phyloP scores from a whole-genome alignment of 2,329 filamentous ascomycete species.

The Pseudopyrenochaeta lycopersici region DNA sequence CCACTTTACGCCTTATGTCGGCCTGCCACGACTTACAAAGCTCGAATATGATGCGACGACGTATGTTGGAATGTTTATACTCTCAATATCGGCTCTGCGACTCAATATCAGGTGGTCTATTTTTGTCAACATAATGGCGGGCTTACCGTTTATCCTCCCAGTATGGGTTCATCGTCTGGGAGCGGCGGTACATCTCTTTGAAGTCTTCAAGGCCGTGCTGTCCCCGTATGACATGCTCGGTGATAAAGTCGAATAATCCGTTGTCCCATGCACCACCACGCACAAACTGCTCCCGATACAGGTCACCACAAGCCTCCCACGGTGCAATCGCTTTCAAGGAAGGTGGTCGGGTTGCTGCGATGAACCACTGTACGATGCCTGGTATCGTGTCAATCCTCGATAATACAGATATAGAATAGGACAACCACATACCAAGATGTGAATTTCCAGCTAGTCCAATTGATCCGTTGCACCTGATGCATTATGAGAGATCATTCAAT shows the following conservation, averaged over 20 bases:
- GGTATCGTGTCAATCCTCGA: neutral
- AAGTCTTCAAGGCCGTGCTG: slow-evolving; percentile 15
- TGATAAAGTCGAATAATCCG: slow-evolving; percentile 10
- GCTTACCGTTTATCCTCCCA: slow-evolving; percentile 21
- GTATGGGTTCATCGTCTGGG: slow-evolving; percentile 15
- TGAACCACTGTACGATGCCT: slow-evolving; percentile 36
- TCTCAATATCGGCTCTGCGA: slow-evolving; percentile 1
- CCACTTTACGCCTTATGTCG: no score
- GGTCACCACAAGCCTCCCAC: slow-evolving; percentile 55
- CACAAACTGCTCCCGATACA: slow-evolving; percentile 21
- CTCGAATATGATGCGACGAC: slow-evolving; percentile 22
- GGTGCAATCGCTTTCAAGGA: slow-evolving; percentile 55
- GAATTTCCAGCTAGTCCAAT: slow-evolving; percentile 53
- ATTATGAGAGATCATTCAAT: no score
- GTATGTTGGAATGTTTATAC: slow-evolving; percentile 23
- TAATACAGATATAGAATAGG: slow-evolving; percentile 30
- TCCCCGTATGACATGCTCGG: slow-evolving; percentile 31
- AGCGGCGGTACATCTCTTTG: slow-evolving; percentile 16
- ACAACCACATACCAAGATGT: slow-evolving; percentile 44
- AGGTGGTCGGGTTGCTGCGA: slow-evolving; percentile 54
- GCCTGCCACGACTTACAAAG: no score
- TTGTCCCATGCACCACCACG: slow-evolving; percentile 19
- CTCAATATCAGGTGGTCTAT: no score
- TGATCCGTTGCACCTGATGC: slow-evolving; percentile 41
- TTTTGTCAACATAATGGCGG: no score